Base-by-base conservation (phyloP, 306 rosid genomes). In the Dicorynia guianensis region DNA sequence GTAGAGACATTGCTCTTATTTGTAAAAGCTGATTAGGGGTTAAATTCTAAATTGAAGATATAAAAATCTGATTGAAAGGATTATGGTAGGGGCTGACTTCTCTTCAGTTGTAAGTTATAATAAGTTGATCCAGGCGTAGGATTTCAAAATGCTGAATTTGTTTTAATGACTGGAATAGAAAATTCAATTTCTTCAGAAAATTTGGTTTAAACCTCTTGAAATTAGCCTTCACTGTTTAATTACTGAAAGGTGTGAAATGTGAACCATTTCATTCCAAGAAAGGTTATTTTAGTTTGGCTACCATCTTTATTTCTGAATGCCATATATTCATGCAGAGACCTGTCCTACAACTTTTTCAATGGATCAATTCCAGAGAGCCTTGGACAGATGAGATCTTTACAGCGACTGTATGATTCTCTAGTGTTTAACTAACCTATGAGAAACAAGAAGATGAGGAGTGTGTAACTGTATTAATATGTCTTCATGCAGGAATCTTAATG, bases 291-390 rank as follows among this genome's bases (percentile, higher is more conserved):
- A 74, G 44, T 34, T 65, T 69, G 55, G 67, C 48, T 71, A 61
- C 73, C 58, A 68, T 65, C 57, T 57, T 63, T 42, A 62, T 80
- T 57, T 56, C 25, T 73, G 72, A 78, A 66, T 75, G 11, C 42
- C 57, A 36, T 84, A 81, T 75, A 35, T 74, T 40, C 55, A 13
- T 84, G 75, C 91, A 92, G 99, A 88, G 99, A 96, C 85, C 84
- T 93, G 76, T 92, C 98, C 65, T 89, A 80, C 86, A 96, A 96
- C 87, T 67, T 74, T 47, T 87, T 96, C 79, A 92, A 96, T 53
- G 98, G 91, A 78, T 87, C 99, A 62, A 83, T 96, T 80, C 97
- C 99, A 17, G 97, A 92, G 78, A 85, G 91, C 82, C 89, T 92
- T 59, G 98, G 98, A 81, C 88, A 88, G 77, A 72, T 96, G 91